phyloP scores from a whole-genome alignment of 2,329 filamentous ascomycete species.

The Cyclaneusma minus region DNA sequence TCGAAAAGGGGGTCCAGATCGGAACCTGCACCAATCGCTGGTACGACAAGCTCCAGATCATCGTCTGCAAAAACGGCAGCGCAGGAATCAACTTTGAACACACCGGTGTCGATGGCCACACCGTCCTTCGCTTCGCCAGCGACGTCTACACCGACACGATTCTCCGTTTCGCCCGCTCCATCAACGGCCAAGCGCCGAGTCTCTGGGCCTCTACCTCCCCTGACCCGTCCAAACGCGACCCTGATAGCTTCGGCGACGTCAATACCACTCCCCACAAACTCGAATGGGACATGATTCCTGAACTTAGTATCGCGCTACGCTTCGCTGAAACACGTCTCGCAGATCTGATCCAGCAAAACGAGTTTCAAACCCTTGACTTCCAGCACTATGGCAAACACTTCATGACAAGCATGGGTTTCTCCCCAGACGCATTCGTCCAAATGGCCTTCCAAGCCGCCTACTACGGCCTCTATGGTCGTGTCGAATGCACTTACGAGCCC shows the following conservation, averaged over 20 bases:
- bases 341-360: slow-evolving; percentile 90
- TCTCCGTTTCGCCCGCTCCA: slow-evolving; percentile 81
- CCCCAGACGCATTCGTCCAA: slow-evolving; percentile 91
- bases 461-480: slow-evolving; percentile 85
- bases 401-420: slow-evolving; percentile 93
- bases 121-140: slow-evolving; percentile 87
- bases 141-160: slow-evolving; percentile 98
- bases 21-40: slow-evolving; percentile 96
- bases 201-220: slow-evolving; percentile 85
- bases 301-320: slow-evolving; percentile 76
- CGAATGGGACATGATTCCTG: slow-evolving; percentile 93
- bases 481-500: slow-evolving; percentile 93
- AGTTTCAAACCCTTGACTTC: slow-evolving; percentile 88
- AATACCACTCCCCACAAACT: slow-evolving; percentile 89
- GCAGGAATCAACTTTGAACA: slow-evolving; percentile 99
- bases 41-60: slow-evolving; percentile 99
- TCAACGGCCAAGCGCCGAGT: slow-evolving; percentile 84
- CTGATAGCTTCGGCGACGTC: slow-evolving; percentile 81
- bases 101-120: slow-evolving; percentile 94
- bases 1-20: slow-evolving; percentile 86
- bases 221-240: slow-evolving; percentile 83
- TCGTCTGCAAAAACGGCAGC: slow-evolving; percentile 96
- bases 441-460: slow-evolving; percentile 99
- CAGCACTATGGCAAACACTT: slow-evolving; percentile 87
- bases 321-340: slow-evolving; percentile 92